Conservation (phyloP, 1,284 basidiomycete genomes). For the Boletus subluridellus region DNA sequence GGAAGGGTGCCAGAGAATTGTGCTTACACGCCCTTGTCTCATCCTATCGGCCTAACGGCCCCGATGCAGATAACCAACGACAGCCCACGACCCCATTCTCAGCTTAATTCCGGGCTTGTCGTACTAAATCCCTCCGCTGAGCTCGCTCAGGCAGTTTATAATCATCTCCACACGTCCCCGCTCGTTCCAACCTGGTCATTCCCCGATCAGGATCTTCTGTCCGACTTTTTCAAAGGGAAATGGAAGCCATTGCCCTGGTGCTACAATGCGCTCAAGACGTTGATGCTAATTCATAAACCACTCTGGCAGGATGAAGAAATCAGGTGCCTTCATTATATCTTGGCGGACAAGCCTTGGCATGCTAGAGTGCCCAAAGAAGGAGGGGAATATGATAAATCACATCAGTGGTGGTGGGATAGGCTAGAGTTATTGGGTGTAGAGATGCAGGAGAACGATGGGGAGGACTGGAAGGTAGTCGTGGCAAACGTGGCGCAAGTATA, state of each 20-base stretch:
- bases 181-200: constrained; percentile 73
- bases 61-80: constrained; percentile 46
- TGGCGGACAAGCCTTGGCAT: constrained; percentile 75
- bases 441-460: constrained; percentile 44
- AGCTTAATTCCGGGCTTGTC: constrained; percentile 88
- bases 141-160: constrained; percentile 50
- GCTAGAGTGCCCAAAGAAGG: constrained; percentile 37
- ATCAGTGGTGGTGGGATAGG: constrained; percentile 77
- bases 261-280: constrained; percentile 85
- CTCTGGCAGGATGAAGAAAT: constrained; percentile 80
- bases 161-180: constrained; percentile 67
- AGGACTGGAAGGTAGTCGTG: constrained; percentile 52
- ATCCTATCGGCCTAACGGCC: constrained; percentile 46
- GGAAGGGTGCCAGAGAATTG: constrained; percentile 86
- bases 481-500: constrained; percentile 43
- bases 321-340: constrained; percentile 71
- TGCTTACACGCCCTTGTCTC: constrained; percentile 64
- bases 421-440: constrained; percentile 52
- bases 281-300: constrained; percentile 62
- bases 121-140: constrained; percentile 74
- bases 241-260: constrained; percentile 76
- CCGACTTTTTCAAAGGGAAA: constrained; percentile 72
- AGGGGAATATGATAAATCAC: constrained; percentile 47
- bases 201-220: constrained; percentile 90
- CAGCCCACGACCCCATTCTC: constrained; percentile 69